Base-by-base conservation (phyloP, 495 filamentous ascomycete species). In the Apodospora peruviana region DNA sequence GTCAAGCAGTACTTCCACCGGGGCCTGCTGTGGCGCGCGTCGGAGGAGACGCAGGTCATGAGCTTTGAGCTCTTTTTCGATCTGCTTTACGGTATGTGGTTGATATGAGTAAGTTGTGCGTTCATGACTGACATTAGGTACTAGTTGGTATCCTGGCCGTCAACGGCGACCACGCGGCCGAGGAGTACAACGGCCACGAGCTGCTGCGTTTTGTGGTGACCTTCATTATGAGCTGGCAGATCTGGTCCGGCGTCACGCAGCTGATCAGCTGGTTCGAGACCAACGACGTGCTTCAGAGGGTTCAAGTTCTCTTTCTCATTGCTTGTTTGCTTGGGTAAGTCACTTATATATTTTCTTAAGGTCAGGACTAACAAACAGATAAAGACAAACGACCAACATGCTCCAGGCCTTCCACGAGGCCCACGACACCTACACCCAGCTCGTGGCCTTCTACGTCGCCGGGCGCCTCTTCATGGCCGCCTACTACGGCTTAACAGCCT, bases 1-100 rank as follows among this genome's bases (percentile, higher is more conserved):
- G 66, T 83, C 7, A 62, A 78, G 36, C 80, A 83, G 63, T 83
- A 82, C 55, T 81, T 79, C 54, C 79, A 83, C 54, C 74, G 77
- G 48, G 78, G 78, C 1, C 65, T 82, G 16, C 63, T 83, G 11
- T 83, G 80, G 80, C 69, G 79, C 24, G 74, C 76, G 4, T 62
- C 64, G 9, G 69, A 73, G 45, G 55, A 61, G 11, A 74, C 78
- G 24, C 68, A 80, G 56, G 75, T 80, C 11, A 73, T 74, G 38
- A 73, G 65, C 16, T 82, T 78, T 52, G 80, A 83, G 62, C 70
- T 83, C 14, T 83, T 83, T 47, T 66, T 83, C 20, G 69, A 72
- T 32, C 41, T 71, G 22, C 60, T 69, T 10, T 71, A 70, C 34
- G 56, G 59, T 62, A 38, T 11, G 53, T 49, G 1, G 10, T 45